Evolutionary conservation across 2,329 filamentous ascomycete species (phyloP), one percentile per base, ranked within the genome.

Genomic region (Bertia moriformis): DNA sequence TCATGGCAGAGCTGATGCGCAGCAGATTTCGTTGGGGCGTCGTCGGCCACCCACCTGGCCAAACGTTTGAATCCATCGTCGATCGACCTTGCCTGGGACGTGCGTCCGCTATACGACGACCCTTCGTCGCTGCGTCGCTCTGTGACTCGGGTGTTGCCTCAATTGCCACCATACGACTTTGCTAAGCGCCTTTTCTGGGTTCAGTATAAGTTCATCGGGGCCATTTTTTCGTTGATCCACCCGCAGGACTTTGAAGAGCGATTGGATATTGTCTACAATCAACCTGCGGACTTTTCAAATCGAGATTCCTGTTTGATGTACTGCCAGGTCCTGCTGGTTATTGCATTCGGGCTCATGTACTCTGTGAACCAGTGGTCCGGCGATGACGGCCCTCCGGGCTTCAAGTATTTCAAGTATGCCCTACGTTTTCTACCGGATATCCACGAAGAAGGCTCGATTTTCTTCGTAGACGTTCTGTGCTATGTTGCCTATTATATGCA

Each of bases 401-500:
- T 73, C 46, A 60, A 63, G 13, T 73, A 68, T 43, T 73, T 74
- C 48, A 62, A 62, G 15, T 58, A 65, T 39, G 66, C 69, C 0
- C 44, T 73, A 18, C 60, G 62, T 18, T 60, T 71, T 3, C 54
- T 74, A 15, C 70, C 70, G 1, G 68, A 72, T 37, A 60, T 69
- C 2, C 66, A 74, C 40, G 69, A 72, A 44, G 62, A 70, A 38
- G 67, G 66, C 0, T 71, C 67, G 0, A 60, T 72, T 2, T 52
- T 68, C 14, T 71, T 69, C 32, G 67, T 73, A 2, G 69, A 73
- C 47, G 67, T 70, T 1, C 52, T 73, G 4, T 65, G 66, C 5
- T 60, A 71, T 37, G 61, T 69, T 1, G 68, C 67, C 13, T 72
- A 72, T 45, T 73, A 70, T 32, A 64, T 73, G 60, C 69, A 73